Percentiles rank a stretch among this genome's conserved stretches.
phyloP scores from a whole-genome alignment of 2,329 filamentous ascomycete genomes.

The Thelonectria rubi region DNA sequence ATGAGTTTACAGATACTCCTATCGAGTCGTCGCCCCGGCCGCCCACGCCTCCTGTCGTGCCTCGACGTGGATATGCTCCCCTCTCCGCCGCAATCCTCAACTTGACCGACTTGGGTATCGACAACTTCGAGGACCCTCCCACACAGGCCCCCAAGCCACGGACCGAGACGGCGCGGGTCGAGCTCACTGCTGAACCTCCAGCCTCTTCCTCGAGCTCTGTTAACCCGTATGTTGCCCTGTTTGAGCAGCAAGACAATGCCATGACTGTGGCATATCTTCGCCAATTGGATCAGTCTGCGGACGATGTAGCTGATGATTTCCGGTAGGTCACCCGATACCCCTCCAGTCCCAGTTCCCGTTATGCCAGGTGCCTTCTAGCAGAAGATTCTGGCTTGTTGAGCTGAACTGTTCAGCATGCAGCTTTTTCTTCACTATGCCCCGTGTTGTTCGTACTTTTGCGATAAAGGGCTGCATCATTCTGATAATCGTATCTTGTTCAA shows the following conservation, averaged over 20 bases:
- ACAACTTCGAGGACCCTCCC: constrained; percentile 8
- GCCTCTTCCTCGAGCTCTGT: constrained; percentile 32
- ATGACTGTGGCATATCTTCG: constrained; percentile 45
- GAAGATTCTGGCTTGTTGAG: neutral
- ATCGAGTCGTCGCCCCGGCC: constrained; percentile 10
- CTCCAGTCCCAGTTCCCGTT: constrained; percentile 9
- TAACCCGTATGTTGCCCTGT: constrained; percentile 44
- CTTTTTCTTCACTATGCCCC: constrained; percentile 2
- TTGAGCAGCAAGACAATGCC: constrained; percentile 45
- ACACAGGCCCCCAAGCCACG: neutral
- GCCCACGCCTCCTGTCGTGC: constrained; percentile 2
- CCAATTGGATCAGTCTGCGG: constrained; percentile 37
- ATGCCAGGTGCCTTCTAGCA: constrained; percentile 24
- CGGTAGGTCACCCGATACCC: constrained; percentile 39
- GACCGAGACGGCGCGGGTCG: neutral
- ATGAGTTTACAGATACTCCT: constrained; percentile 26
- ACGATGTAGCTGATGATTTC: constrained; percentile 44
- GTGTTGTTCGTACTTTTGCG: neutral
- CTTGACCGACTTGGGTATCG: constrained; percentile 24
- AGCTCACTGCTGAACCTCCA: neutral
- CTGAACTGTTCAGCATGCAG: neutral
- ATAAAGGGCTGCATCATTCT: neutral
- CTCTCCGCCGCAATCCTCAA: constrained; percentile 33
- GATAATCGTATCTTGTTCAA: constrained; percentile 1
- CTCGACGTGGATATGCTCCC: constrained; percentile 33